These are phyloP conservation scores for Hyaloperonospora brassicae DNA, from an alignment of 352 stramenopile genomes.

Conservation along the genomic window DNA sequence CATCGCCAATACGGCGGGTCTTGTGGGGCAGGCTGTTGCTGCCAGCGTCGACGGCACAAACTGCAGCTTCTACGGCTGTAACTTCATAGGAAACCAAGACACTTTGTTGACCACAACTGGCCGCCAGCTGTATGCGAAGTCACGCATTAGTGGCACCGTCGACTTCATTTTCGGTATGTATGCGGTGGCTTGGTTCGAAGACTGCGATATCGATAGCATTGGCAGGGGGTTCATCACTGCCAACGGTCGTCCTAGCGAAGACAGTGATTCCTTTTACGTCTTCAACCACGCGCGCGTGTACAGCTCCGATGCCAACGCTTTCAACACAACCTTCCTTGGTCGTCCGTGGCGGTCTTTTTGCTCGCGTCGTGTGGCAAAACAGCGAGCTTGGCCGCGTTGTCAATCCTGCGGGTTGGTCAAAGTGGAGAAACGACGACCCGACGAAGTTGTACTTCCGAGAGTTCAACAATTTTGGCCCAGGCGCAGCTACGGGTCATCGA, in stretches of 20 bases:
- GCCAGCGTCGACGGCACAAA: slow-evolving; percentile 9
- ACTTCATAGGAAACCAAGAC: slow-evolving; percentile 14
- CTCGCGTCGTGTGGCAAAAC: background rate
- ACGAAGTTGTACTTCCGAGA: background rate
- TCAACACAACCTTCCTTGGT: slow-evolving; percentile 2
- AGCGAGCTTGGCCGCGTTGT: background rate
- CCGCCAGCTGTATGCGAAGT: slow-evolving; percentile 5
- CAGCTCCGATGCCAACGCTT: background rate
- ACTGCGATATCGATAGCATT: slow-evolving; percentile 10
- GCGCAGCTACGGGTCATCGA: no score
- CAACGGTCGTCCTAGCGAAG: slow-evolving; percentile 5
- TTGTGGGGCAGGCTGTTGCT: slow-evolving; percentile 4
- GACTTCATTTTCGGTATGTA: slow-evolving; percentile 12
- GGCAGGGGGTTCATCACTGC: slow-evolving; percentile 9
- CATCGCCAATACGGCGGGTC: slow-evolving; percentile 4
- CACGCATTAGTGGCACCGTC: slow-evolving; percentile 9
- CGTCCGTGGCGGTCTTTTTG: slow-evolving; percentile 4
- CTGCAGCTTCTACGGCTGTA: slow-evolving; percentile 12
- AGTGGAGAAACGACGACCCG: background rate
- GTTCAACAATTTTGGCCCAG: slow-evolving; percentile 1
- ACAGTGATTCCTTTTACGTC: slow-evolving; percentile 7
- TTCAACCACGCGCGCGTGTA: slow-evolving; percentile 12
- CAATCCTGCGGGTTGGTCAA: background rate
- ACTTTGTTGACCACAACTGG: slow-evolving; percentile 12
- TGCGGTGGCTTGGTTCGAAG: slow-evolving; percentile 6